Base-by-base conservation (phyloP, 768 basidiomycete species). In the Stropharia rugosoannulata region DNA sequence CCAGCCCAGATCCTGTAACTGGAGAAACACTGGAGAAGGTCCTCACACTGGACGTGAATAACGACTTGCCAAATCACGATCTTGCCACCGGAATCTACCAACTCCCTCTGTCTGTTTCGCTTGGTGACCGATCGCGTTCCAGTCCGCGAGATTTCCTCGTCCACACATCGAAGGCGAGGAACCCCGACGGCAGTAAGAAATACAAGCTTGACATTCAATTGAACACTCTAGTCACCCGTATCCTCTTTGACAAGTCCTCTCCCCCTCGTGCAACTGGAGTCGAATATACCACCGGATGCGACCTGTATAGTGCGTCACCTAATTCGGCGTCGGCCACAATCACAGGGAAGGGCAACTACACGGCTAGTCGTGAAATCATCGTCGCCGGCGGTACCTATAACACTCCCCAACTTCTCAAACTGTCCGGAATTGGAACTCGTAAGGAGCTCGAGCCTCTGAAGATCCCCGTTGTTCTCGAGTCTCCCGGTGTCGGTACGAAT, bases 401-500 rank as follows among this genome's bases (percentile, higher is more conserved):
- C 32, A 77, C 73, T 49, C 80, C 84, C 1, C 76, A 80, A 11
- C 70, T 84, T 13, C 68, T 86, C 7, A 71, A 80, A 69, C 72
- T 75, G 8, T 81, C 80, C 45, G 84, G 84, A 46, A 73, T 86
- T 47, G 84, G 84, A 0, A 79, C 81, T 4, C 62, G 62, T 55
- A 76, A 79, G 48, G 74, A 82, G 4, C 68, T 85, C 18, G 56
- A 70, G 18, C 62, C 65, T 2, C 77, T 72, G 13, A 75, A 74
- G n/a, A 74, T 85, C 41, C 51, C 67, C 22, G 70, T 79, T 16
- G 64, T 69, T 12, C 58, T 74, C 39, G 75, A 78, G 22, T 73
- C 83, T 3, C 80, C 82, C 9, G 83, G 80, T 44, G 82, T 85
- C 35, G 83, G 83, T 1, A 77, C 80, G 57, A 80, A 83, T 65